A percentile compares a stretch with the other conserved stretches of the same genome.
phyloP scores from a whole-genome alignment of 306 rosid genomes.

The Prunus padus region DNA sequence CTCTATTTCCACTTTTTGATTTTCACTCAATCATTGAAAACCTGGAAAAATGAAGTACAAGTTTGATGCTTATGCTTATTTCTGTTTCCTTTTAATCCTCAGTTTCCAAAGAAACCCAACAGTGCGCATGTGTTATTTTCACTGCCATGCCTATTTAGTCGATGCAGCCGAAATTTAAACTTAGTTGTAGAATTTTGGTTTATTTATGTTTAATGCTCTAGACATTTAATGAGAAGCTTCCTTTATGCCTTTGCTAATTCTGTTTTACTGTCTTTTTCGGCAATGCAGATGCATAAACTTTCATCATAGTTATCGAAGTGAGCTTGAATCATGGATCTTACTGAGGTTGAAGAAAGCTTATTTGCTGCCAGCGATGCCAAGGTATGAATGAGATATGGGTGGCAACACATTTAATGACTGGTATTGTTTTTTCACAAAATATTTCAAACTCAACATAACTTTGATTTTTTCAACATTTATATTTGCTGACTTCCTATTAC shows the following conservation, averaged over 20 bases:
- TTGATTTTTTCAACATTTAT: neutral
- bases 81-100: neutral
- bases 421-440: neutral
- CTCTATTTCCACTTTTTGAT: neutral
- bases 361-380: slow-evolving; percentile 84
- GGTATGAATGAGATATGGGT: slow-evolving; percentile 39
- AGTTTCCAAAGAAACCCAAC: neutral
- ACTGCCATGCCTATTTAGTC: neutral
- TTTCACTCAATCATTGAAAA: neutral
- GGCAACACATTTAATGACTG: neutral
- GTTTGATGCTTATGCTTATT: neutral
- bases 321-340: slow-evolving; percentile 61
- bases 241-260: slow-evolving; percentile 22
- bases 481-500: neutral
- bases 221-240: neutral
- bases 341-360: slow-evolving; percentile 75
- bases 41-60: neutral
- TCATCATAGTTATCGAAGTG: slow-evolving; percentile 15
- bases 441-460: neutral
- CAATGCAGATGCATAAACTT: slow-evolving; percentile 44
- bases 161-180: neutral
- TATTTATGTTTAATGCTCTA: neutral
- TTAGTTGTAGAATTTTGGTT: neutral
- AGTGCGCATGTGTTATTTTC: neutral
- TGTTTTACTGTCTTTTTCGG: slow-evolving; percentile 3